Percentiles rank a stretch among this genome's conserved stretches.
phyloP scores from a whole-genome alignment of 495 filamentous ascomycete species.

The Penicillium salamii region DNA sequence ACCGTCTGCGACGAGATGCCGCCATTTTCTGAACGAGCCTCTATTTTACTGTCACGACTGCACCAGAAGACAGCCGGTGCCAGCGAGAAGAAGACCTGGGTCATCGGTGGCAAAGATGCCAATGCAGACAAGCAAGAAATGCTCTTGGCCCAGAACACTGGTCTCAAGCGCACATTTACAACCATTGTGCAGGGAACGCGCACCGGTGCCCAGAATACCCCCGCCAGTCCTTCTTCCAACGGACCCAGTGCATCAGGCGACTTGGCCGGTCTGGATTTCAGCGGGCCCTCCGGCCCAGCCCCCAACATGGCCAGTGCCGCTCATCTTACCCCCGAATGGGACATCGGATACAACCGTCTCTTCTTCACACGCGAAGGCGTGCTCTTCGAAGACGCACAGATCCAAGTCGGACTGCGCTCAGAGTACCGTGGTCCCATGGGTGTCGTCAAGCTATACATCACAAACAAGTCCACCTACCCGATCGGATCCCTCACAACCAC shows the following conservation, averaged over 20 bases:
- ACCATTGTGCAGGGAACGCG: constrained; percentile 51
- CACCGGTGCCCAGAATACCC: constrained; percentile 48
- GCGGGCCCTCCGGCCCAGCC: constrained; percentile 51
- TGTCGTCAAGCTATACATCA: constrained; percentile 92
- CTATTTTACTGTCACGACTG: constrained; percentile 84
- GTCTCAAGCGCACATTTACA: constrained; percentile 81
- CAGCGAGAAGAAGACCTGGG: constrained; percentile 93
- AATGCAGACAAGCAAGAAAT: constrained; percentile 79
- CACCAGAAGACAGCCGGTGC: constrained; percentile 90
- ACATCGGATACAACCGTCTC: constrained; percentile 82
- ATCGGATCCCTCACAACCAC: constrained; percentile 93
- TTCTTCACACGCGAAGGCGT: constrained; percentile 79
- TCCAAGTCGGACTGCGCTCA: constrained; percentile 87
- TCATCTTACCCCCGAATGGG: constrained; percentile 93
- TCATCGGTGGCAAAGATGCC: constrained; percentile 90
- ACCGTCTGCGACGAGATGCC: constrained; percentile 99
- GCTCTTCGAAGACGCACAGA: constrained; percentile 90
- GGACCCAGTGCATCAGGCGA: constrained; percentile 50
- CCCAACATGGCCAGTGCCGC: constrained; percentile 89
- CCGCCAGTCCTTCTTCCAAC: constrained; percentile 15
- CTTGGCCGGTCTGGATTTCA: constrained; percentile 79
- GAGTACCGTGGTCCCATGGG: constrained; percentile 94
- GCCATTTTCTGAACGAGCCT: constrained; percentile 92
- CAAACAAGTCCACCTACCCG: constrained; percentile 81
- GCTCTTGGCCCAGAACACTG: constrained; percentile 74